Evolutionary conservation across 1,139 yeast genomes (phyloP).

Genomic region (Magnusiomyces magnusii): DNA sequence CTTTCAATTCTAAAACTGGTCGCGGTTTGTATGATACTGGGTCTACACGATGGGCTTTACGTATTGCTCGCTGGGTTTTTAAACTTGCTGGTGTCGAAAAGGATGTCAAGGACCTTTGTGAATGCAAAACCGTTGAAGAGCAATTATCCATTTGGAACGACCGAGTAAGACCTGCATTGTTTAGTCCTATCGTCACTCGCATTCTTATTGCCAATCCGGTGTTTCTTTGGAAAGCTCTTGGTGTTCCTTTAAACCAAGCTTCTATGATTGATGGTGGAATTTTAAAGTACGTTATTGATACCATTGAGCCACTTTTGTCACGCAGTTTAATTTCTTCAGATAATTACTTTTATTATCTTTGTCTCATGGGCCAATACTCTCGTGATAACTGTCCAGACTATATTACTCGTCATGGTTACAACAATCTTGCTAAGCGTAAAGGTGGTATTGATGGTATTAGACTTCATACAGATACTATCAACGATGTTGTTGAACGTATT

Average conservation of each 20-base stretch:
- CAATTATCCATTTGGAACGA: slow-evolving; percentile 58
- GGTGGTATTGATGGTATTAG: slow-evolving; percentile 54
- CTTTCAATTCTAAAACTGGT: slow-evolving; percentile 45
- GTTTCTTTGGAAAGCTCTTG: slow-evolving; percentile 79
- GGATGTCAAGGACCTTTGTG: slow-evolving; percentile 49
- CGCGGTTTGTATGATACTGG: slow-evolving; percentile 72
- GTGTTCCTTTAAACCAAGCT: slow-evolving; percentile 82
- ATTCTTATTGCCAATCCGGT: slow-evolving; percentile 70
- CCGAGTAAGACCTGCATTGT: slow-evolving; percentile 57
- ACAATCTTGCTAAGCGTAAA: slow-evolving; percentile 38
- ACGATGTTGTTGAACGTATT: slow-evolving; percentile 64
- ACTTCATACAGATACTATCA: slow-evolving; percentile 70
- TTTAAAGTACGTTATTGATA: slow-evolving; percentile 62
- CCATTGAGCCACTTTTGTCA: slow-evolving; percentile 65
- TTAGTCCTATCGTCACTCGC: slow-evolving; percentile 61
- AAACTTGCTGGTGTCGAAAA: slow-evolving; percentile 46
- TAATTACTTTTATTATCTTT: slow-evolving; percentile 71
- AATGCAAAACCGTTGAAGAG: slow-evolving; percentile 50
- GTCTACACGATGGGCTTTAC: slow-evolving; percentile 76
- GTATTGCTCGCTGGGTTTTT: slow-evolving; percentile 57
- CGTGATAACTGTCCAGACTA: slow-evolving; percentile 68
- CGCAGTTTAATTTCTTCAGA: slow-evolving; percentile 59
- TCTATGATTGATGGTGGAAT: slow-evolving; percentile 67
- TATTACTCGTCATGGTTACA: slow-evolving; percentile 52
- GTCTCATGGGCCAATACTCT: slow-evolving; percentile 56